Evolutionary conservation across 345 rosid species (phyloP).

Genomic region (Eucalyptus cladocalyx): DNA sequence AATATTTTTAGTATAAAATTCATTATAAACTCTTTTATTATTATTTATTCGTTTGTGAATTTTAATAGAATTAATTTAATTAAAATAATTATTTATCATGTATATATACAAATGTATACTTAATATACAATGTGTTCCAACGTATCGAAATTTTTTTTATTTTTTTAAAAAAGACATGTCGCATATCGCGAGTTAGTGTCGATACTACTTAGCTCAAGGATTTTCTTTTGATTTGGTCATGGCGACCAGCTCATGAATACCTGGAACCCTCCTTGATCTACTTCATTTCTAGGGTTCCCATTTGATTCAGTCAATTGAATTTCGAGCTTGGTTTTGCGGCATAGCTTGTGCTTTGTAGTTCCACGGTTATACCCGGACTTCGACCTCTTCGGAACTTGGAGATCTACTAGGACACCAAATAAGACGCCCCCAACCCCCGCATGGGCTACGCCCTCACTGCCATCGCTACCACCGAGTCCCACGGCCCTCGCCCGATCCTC

Average conservation of each 20-base stretch:
- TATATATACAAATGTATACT: too few species aligned
- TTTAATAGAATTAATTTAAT: too few species aligned
- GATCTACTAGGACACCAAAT: not conserved
- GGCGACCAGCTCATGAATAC: not conserved
- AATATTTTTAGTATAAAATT: too few species aligned
- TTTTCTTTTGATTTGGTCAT: not conserved
- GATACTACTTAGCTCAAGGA: not conserved
- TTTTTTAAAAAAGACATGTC: accelerated
- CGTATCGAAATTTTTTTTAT: accelerated
- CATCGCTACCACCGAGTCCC: not conserved
- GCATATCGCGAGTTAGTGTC: too few species aligned
- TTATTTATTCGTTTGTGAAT: too few species aligned
- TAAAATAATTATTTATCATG: too few species aligned
- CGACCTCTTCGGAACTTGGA: not conserved
- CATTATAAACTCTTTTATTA: too few species aligned
- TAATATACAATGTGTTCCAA: too few species aligned
- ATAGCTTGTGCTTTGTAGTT: not conserved
- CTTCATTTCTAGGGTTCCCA: not conserved
- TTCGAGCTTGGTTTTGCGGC: not conserved
- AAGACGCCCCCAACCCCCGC: not conserved
- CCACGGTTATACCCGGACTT: not conserved
- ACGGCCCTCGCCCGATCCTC: not conserved
- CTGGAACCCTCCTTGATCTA: not conserved
- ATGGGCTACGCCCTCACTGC: not conserved
- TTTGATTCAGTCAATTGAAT: not conserved